Conservation (phyloP, 2,329 filamentous ascomycete species). For the Zarea fungicola region DNA sequence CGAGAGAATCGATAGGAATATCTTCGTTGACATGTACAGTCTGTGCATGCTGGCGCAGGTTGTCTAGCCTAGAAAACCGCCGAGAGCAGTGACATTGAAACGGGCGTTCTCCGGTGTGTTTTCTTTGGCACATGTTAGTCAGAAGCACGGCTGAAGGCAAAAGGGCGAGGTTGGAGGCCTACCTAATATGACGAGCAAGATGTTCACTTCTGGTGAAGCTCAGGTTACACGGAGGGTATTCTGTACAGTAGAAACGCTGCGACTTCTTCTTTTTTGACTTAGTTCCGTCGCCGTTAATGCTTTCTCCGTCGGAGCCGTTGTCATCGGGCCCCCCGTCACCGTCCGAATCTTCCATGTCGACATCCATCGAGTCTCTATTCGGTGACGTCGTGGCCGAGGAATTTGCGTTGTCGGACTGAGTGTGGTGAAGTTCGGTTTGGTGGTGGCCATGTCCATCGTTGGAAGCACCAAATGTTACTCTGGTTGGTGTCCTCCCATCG, state of each 20-base stretch:
- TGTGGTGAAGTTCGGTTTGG: neutral
- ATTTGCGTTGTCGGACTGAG: constrained; percentile 2
- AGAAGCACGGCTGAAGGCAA: neutral
- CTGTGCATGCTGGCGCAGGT: constrained; percentile 92
- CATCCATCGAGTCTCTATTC: constrained; percentile 54
- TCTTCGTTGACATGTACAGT: constrained; percentile 98
- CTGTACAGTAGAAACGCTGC: constrained; percentile 92
- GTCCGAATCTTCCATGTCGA: constrained; percentile 73
- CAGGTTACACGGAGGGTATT: constrained; percentile 87
- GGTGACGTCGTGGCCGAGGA: constrained; percentile 49
- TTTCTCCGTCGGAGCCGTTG: constrained; percentile 60
- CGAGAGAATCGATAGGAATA: constrained; percentile 88
- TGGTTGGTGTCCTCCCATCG: constrained; percentile 58
- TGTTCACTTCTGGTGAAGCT: constrained; percentile 97
- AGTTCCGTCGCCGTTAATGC: constrained; percentile 57
- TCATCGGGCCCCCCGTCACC: constrained; percentile 44
- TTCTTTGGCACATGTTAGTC: constrained; percentile 45
- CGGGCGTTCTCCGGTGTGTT: constrained; percentile 94
- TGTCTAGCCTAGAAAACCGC: constrained; percentile 89
- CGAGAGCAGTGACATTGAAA: constrained; percentile 95
- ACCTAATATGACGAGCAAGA: constrained; percentile 89
- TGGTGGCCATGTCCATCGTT: constrained; percentile 45
- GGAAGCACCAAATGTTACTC: constrained; percentile 43
- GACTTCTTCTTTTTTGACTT: constrained; percentile 94
- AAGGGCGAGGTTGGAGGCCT: constrained; percentile 19